Base-by-base conservation (phyloP, 768 basidiomycete genomes). In the Flagelloscypha sp. region DNA sequence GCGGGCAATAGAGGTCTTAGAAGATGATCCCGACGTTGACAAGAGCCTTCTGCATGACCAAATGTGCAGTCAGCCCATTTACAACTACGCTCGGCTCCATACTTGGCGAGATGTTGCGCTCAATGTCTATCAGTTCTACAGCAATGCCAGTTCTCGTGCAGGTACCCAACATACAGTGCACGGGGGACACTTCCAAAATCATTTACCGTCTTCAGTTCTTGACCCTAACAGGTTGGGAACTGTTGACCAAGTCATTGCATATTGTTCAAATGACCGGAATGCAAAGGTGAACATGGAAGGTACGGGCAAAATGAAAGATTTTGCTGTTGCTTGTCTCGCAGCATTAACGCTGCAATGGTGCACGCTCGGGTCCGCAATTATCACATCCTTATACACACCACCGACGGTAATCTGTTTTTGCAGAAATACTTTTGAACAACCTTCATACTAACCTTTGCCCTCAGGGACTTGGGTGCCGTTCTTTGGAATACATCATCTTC, bases 381-480 rank as follows among this genome's bases (percentile, higher is more conserved):
- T 59, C 3, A 43, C 46, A 6, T 46, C 46, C 8, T 54, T 47
- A 42, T 56, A 40, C 19, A 60, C 55, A 0, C 61, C 59, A 6
- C 61, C 59, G 1, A 40, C 40, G 3, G 49, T n/a, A n/a, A n/a
- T n/a, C n/a, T 50, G 18, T 6, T 32, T 21, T 23, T 19, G 7
- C n/a, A 10, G 10, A 16, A 21, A 11, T 13, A 5, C 7, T 12
- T 21, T 7, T n/a, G n/a, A n/a, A n/a, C n/a, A n/a, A 19, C 6
- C 10, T 46, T 16, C 3, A 22, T 40, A 35, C 35, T 13, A n/a
- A n/a, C 22, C 15, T n/a, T n/a, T n/a, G n/a, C n/a, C n/a, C n/a
- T 42, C 9, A 49, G 52, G 52, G 53, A 12, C 21, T 63, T 1
- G 62, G 61, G 8, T 62, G 62, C 27, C 57, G 58, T 36, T 62